Percentiles rank a stretch among this genome's conserved stretches.
These are phyloP conservation scores for Podospora sp. DNA, from an alignment of 495 filamentous ascomycete genomes.

Conservation along the genomic window DNA sequence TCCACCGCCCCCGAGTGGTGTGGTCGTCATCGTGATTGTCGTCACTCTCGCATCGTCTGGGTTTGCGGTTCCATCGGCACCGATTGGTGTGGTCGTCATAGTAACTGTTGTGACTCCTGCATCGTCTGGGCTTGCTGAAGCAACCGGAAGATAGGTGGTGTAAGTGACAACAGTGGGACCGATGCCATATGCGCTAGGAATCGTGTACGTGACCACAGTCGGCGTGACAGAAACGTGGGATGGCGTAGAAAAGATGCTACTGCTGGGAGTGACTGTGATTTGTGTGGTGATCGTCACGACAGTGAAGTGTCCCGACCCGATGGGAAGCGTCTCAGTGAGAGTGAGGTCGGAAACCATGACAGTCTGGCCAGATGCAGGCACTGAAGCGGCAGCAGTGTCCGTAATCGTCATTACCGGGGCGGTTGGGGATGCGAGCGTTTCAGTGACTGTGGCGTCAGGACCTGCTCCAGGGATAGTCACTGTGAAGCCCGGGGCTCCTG, in stretches of 20 bases:
- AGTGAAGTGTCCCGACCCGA: slow-evolving; percentile 25
- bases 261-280: slow-evolving; percentile 19
- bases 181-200: slow-evolving; percentile 25
- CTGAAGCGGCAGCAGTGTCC: neutral
- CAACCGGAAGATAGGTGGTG: slow-evolving; percentile 22
- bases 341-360: slow-evolving; percentile 29
- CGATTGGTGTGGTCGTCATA: neutral
- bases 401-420: neutral
- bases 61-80: neutral
- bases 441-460: neutral
- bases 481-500: neutral
- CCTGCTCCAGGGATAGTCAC: slow-evolving; percentile 3
- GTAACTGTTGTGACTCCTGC: slow-evolving; percentile 11
- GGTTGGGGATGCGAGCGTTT: neutral
- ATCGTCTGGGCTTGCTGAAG: neutral
- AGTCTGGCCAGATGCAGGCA: neutral
- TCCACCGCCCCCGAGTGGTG: neutral
- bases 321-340: slow-evolving; percentile 29
- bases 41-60: too few species aligned
- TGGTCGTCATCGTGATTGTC: slow-evolving; percentile 7
- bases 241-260: neutral
- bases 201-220: slow-evolving; percentile 24
- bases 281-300: slow-evolving; percentile 26
- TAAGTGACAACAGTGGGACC: slow-evolving; percentile 23
- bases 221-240: slow-evolving; percentile 19